Base-by-base conservation (phyloP, 306 rosid species). In the Ziziphus jujuba region DNA sequence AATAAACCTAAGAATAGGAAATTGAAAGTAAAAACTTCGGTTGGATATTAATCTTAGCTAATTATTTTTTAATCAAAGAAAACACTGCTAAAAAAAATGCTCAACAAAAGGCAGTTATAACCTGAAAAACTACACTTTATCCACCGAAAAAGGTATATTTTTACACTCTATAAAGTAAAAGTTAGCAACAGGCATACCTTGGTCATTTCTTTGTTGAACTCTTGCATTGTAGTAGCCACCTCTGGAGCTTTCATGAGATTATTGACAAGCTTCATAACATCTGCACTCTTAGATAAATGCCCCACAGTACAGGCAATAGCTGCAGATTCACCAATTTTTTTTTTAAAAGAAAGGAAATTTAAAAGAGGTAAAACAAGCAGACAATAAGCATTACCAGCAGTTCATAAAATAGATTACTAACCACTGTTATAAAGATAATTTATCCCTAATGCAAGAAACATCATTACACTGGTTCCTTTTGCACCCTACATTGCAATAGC, bases 231-330 rank as follows among this genome's bases (percentile, higher is more conserved):
- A 60, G 79, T 82, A 43, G 97, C 99, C 91, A 90, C 84, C 75
- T 86, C 92, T 21, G 99, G 97, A 65, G 99, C 99, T 80, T 87
- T 95, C 92, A 95, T 90, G 78, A 95, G 96, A 71, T 95, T 86
- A 75, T 95, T 95, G 64, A 90, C 99, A 63, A 90, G 79, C 78
- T 95, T 95, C 99, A 95, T 95, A 56, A 95, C 97, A 70, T 95
- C 99, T 4, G 97, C 87, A 79, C 99, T 95, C 85, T 95, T 95
- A 69, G 99, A 95, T 56, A 95, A 76, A 88, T 95, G 97, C 16
- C 99, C 99, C 75, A 95, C 99, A 0, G 98, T 90, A 40, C 97
- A 88, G 49, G 98, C 79, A 68, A 84, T 74, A 31, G 81, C 79
- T 84, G 84, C 75, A 80, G 53, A 59, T 57, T 70, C 49, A 44